These are phyloP conservation scores for Rhododendron molle DNA, from an alignment of 148 eudicot genomes.

Conservation along the genomic window DNA sequence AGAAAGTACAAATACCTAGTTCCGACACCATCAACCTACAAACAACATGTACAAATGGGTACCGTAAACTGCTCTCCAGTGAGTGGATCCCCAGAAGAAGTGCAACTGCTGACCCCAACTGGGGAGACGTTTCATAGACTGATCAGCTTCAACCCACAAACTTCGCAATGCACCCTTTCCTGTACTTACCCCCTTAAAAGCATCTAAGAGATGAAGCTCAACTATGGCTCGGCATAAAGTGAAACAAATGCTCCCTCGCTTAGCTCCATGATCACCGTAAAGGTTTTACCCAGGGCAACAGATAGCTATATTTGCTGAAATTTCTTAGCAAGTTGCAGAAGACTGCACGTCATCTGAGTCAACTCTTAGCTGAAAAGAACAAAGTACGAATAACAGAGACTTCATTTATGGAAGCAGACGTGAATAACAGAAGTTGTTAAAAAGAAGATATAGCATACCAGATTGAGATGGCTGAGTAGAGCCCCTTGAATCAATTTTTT, in stretches of 20 bases:
- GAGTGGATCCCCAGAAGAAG: not conserved
- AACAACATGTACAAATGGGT: not conserved
- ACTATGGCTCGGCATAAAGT: not conserved
- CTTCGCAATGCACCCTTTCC: not conserved
- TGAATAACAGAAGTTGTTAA: not conserved
- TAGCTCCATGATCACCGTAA: not conserved
- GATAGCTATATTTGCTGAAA: not conserved
- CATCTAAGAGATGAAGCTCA: not conserved
- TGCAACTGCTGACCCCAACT: not conserved
- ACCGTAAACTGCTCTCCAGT: not conserved
- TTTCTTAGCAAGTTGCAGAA: slow-evolving; percentile 10
- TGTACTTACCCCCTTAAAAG: not conserved
- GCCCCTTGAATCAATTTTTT: slow-evolving; percentile 62
- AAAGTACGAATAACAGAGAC: not conserved
- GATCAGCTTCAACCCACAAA: not conserved
- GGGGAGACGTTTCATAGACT: not conserved
- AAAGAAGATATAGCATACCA: slow-evolving; percentile 32
- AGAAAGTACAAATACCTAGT: not conserved
- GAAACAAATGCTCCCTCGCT: not conserved
- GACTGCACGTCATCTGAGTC: slow-evolving; percentile 52
- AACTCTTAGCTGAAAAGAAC: slow-evolving; percentile 37
- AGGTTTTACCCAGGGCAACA: not conserved
- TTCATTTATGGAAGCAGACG: not conserved
- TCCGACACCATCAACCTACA: not conserved
- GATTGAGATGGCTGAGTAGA: slow-evolving; percentile 61